Conservation (phyloP, 768 basidiomycete species). For the Pleurotus tuber-regium region DNA sequence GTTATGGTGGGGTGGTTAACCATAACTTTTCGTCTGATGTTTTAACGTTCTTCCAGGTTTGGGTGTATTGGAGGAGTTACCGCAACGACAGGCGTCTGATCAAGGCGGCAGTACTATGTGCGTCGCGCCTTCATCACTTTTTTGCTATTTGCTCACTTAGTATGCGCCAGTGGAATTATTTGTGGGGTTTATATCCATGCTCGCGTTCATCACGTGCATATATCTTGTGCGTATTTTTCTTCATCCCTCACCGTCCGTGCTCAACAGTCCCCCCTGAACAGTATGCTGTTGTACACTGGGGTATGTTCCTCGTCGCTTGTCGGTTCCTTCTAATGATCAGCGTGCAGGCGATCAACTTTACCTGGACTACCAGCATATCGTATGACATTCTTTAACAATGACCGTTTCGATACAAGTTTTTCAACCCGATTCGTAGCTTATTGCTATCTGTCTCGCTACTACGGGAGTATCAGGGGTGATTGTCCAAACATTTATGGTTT, state of each 20-base stretch:
- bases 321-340: background rate
- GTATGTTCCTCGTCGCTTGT: background rate
- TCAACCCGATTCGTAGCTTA: background rate
- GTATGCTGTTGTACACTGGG: background rate
- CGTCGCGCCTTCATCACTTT: too few species aligned
- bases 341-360: background rate
- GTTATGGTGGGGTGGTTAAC: background rate
- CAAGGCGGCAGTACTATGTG: too few species aligned
- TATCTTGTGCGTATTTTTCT: background rate
- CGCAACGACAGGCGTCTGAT: background rate
- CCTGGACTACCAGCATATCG: background rate
- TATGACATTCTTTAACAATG: background rate
- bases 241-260: background rate
- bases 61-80: background rate
- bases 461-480: background rate
- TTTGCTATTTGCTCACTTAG: too few species aligned
- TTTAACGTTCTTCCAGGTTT: background rate
- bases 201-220: background rate
- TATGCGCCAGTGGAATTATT: too few species aligned
- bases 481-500: background rate
- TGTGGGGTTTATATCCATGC: background rate
- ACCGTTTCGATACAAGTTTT: background rate
- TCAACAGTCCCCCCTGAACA: background rate
- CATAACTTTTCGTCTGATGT: background rate
- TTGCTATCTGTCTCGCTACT: background rate